Evolutionary conservation across 345 rosid species (phyloP).

Genomic region (Cardamine chenopodiifolia): DNA sequence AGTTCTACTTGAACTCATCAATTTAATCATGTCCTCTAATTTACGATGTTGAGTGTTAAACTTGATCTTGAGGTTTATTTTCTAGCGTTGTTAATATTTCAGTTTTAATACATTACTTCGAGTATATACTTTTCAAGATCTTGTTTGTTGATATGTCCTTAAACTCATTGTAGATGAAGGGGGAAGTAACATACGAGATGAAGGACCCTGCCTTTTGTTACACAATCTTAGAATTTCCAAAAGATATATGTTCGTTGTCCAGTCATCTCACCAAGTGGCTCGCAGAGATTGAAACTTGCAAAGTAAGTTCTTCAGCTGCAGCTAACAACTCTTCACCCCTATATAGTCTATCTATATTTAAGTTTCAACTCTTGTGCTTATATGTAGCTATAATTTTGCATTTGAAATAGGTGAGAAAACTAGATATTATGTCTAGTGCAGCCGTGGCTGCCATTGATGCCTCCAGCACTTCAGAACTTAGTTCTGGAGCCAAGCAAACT

Average conservation of each 20-base stretch:
- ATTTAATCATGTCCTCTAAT: neutral
- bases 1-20: constrained; percentile 1
- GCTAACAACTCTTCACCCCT: constrained; percentile 14
- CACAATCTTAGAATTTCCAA: constrained; percentile 58
- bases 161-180: constrained; percentile 57
- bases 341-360: constrained; percentile 5
- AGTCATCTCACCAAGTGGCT: constrained; percentile 77
- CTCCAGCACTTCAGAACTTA: constrained; percentile 31
- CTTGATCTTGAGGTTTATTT: constrained; percentile 1
- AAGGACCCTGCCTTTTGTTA: constrained; percentile 86
- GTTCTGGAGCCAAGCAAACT: constrained; percentile 39
- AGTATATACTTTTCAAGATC: neutral
- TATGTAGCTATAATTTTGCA: constrained; percentile 7
- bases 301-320: constrained; percentile 54
- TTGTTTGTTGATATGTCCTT: constrained; percentile 27
- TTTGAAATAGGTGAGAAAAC: constrained; percentile 43
- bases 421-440: constrained; percentile 47
- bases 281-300: constrained; percentile 69
- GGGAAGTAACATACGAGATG: constrained; percentile 80
- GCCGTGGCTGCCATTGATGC: constrained; percentile 40
- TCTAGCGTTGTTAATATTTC: neutral
- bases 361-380: constrained; percentile 3
- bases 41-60: neutral
- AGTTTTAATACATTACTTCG: neutral
- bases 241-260: constrained; percentile 64